Base-by-base conservation (phyloP, 2,329 filamentous ascomycete species). In the Fusarium hostae region DNA sequence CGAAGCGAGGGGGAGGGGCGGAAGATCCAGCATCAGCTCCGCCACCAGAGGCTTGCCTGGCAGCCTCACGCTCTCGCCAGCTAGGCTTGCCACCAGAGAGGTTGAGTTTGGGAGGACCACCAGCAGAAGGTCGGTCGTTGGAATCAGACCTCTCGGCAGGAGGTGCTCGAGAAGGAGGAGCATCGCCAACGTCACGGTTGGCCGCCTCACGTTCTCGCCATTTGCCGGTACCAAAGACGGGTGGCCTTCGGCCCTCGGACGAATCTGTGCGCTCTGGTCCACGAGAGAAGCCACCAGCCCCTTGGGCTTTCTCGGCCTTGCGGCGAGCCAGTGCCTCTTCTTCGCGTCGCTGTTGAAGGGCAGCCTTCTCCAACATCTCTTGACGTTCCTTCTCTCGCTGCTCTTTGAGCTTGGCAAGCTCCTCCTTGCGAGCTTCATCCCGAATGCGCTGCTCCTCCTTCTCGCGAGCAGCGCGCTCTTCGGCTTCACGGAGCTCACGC, bases 281-380 rank as follows among this genome's bases (percentile, higher is more conserved):
- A 77, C 75, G 48, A 74, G 73, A 68, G 85, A 72, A 66, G 57
- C 64, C 47, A 58, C 47, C 48, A 65, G 66, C 20, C n/a, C 44
- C 61, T 32, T 83, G 84, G 77, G 88, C 88, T 82, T 89, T 93
- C 81, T 89, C 89, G 65, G 87, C 91, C 78, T 87, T 89, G 81
- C 88, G 89, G 76, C 92, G 90, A 73, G 92, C 92, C 82, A 95
- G 90, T 20, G 94, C 95, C 81, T 97, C 95, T 76, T 96, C 94
- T 81, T 97, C 95, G 80, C 93, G 91, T 79, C 94, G 89, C 76
- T 89, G 90, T 83, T 98, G 95, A 75, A 89, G 83, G 16, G 89
- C 89, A 51, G 86, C 88, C 81, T 87, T 88, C 83, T 91, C 89
- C 69, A 88, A 79, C 66, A 84, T 83, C 81, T 94, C 92, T 82